phyloP scores from a whole-genome alignment of 108 stramenopile species.

The Stephanodiscus triporus region DNA sequence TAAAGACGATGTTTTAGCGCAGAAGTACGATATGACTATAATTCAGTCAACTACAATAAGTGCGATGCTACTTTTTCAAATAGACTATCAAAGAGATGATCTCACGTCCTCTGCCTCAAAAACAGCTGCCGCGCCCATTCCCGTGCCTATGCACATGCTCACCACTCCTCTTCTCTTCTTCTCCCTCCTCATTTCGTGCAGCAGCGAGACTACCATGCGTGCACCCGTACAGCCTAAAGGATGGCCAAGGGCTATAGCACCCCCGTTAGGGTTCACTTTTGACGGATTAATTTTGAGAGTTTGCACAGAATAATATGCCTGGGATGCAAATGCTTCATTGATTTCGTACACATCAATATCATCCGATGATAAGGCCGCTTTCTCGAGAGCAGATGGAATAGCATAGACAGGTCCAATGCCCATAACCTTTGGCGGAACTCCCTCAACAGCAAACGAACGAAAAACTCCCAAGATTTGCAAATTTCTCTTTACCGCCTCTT shows the following conservation, averaged over 20 bases:
- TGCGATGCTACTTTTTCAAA: background rate
- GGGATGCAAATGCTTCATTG: conserved; percentile 98
- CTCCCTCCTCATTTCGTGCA: conserved; percentile 85
- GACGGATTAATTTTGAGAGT: conserved; percentile 56
- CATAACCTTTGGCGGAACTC: conserved; percentile 93
- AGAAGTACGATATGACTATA: background rate
- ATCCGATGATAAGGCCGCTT: conserved; percentile 51
- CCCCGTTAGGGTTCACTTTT: conserved; percentile 97
- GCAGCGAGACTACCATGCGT: conserved; percentile 88
- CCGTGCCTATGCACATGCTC: conserved; percentile 97
- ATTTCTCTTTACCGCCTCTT: conserved; percentile 65
- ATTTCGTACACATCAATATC: conserved; percentile 96
- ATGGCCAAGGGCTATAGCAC: conserved; percentile 97
- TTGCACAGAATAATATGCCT: conserved; percentile 80
- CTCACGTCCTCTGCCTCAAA: conserved; percentile 74
- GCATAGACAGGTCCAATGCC: conserved; percentile 93
- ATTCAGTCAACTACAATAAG: too few species aligned
- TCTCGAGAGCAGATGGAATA: conserved; percentile 84
- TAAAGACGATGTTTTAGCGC: background rate
- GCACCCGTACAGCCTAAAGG: conserved; percentile 95
- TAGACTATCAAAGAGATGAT: conserved; percentile 19
- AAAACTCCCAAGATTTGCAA: conserved; percentile 84
- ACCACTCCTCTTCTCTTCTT: conserved; percentile 78
- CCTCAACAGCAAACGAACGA: conserved; percentile 80
- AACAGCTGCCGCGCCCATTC: conserved; percentile 97